Evolutionary conservation across 768 basidiomycete species (phyloP).

Genomic region (Tremella mesenterica): DNA sequence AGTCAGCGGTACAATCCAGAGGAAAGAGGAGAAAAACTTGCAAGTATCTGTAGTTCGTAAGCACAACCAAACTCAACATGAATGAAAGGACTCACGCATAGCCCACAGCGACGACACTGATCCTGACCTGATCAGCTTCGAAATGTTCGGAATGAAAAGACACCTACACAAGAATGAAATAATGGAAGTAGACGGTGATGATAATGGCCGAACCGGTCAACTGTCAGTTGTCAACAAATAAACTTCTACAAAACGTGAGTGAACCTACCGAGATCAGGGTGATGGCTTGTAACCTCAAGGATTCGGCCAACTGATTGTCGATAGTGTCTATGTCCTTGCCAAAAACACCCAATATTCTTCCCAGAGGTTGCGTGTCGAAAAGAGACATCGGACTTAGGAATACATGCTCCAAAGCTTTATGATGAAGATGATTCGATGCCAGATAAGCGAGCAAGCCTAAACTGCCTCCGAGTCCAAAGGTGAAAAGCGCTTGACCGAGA

Average conservation of each 20-base stretch:
- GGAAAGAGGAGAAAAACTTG: not conserved
- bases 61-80: not conserved
- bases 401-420: constrained; percentile 56
- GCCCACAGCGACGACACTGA: constrained; percentile 28
- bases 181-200: constrained; percentile 37
- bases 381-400: constrained; percentile 54
- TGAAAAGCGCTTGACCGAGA: constrained; percentile 54
- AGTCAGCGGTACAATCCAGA: not conserved
- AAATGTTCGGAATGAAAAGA: too few relatives aligned
- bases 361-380: constrained; percentile 28
- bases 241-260: not conserved
- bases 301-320: constrained; percentile 39
- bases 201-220: constrained; percentile 29
- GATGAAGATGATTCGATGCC: constrained; percentile 59
- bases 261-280: constrained; percentile 53
- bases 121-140: constrained; percentile 3
- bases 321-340: constrained; percentile 42
- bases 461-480: constrained; percentile 54
- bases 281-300: constrained; percentile 48
- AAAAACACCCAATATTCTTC: constrained; percentile 37
- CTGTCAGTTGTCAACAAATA: not conserved
- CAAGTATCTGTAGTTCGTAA: constrained; percentile 20
- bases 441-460: constrained; percentile 56
- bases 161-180: constrained; percentile 36
- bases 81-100: constrained; percentile 17